Percentiles rank a stretch among this genome's conserved stretches.
Conservation (phyloP, 495 filamentous ascomycete species). For the Aspergillus mulundensis region DNA sequence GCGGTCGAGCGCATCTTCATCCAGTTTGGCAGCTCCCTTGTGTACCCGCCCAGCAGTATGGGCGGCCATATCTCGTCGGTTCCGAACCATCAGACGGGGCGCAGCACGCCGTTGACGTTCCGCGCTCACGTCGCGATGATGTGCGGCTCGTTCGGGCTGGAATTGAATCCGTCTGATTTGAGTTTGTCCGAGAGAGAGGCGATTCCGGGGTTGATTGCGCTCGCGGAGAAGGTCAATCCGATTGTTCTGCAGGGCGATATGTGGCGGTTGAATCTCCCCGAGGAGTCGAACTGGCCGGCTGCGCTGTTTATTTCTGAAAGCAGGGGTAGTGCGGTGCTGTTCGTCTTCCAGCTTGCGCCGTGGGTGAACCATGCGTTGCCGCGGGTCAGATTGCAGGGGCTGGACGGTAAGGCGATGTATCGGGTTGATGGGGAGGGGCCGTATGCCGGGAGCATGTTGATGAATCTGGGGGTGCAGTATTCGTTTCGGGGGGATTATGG, state of each 20-base stretch:
- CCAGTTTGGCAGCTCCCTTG: constrained; percentile 51
- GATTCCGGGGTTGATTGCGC: constrained; percentile 42
- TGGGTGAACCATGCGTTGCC: constrained; percentile 42
- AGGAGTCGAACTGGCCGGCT: constrained; percentile 53
- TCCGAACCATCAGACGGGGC: constrained; percentile 48
- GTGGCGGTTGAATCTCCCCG: constrained; percentile 48
- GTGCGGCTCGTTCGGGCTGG: constrained; percentile 54
- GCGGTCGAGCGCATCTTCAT: constrained; percentile 49
- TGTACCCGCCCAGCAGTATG: constrained; percentile 53
- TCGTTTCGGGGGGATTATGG: constrained; percentile 36
- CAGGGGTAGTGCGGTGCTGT: constrained; percentile 38
- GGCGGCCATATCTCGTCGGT: constrained; percentile 51
- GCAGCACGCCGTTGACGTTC: constrained; percentile 45
- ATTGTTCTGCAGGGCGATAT: constrained; percentile 47
- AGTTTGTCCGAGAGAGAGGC: constrained; percentile 26
- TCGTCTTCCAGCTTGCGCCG: constrained; percentile 45
- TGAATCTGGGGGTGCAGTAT: constrained; percentile 45
- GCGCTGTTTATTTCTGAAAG: constrained; percentile 46
- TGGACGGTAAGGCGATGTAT: constrained; percentile 42
- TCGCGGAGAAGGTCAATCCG: constrained; percentile 49
- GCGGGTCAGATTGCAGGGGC: constrained; percentile 40
- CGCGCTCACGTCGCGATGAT: constrained; percentile 55
- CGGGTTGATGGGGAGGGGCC: constrained; percentile 35
- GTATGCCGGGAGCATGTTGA: constrained; percentile 45
- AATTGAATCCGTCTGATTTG: constrained; percentile 45